phyloP scores from a whole-genome alignment of 768 basidiomycete genomes.

The Mycena venus region DNA sequence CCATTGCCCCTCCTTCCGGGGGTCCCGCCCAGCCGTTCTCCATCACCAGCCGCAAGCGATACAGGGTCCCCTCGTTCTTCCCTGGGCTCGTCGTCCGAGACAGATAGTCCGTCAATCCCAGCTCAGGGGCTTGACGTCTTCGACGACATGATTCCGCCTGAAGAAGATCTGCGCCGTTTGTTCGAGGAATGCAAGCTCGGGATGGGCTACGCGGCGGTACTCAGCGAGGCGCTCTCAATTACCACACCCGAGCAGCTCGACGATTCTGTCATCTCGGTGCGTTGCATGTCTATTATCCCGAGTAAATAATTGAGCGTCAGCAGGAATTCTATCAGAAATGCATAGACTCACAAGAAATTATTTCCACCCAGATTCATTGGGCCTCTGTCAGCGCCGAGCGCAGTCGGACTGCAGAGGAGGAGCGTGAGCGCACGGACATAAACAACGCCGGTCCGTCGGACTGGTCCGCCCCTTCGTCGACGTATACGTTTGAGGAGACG shows the following conservation, averaged over 20 bases:
- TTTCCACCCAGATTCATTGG: conserved; percentile 92
- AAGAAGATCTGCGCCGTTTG: conserved; percentile 87
- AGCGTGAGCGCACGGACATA: conserved; percentile 32
- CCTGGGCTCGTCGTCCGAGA: not conserved
- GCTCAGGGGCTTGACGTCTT: not conserved
- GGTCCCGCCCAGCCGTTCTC: not conserved
- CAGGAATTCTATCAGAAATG: conserved; percentile 91
- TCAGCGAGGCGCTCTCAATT: conserved; percentile 77
- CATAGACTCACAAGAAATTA: conserved; percentile 84
- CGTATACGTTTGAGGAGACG: too few species aligned
- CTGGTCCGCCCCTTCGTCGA: too few species aligned
- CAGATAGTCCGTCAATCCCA: not conserved
- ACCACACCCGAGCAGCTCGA: conserved; percentile 79
- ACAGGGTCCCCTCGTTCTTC: not conserved
- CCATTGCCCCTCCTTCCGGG: not conserved
- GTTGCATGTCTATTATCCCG: conserved; percentile 31
- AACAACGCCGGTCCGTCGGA: conserved; percentile 43
- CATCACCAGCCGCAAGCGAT: too few species aligned
- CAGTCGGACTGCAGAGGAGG: not conserved
- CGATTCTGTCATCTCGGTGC: conserved; percentile 77
- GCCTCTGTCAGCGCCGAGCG: conserved; percentile 86
- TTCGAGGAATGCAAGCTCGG: conserved; percentile 90
- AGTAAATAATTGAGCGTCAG: not conserved
- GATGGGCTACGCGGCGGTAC: conserved; percentile 80
- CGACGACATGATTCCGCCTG: conserved; percentile 68